A percentile compares a stretch with the other conserved stretches of the same genome.
These are phyloP conservation scores for Gossypium turneri DNA, from an alignment of 345 rosid genomes.

Conservation along the genomic window DNA sequence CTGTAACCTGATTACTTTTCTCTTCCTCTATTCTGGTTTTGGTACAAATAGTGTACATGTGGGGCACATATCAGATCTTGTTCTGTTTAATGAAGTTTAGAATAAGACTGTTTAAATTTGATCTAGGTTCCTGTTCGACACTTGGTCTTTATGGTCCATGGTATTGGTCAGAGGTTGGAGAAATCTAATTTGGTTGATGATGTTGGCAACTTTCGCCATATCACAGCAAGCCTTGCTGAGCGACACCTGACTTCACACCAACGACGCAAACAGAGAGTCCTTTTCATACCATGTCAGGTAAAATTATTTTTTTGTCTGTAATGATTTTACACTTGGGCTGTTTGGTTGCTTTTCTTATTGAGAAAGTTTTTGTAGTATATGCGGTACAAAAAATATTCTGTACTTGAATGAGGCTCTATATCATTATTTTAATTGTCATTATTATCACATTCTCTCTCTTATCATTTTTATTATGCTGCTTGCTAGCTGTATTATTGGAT, in stretches of 20 bases:
- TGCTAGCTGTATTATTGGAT: neutral
- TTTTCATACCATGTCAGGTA: conserved; percentile 97
- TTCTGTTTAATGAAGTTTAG: neutral
- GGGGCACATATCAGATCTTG: neutral
- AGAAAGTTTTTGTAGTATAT: neutral
- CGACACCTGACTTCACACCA: conserved; percentile 74
- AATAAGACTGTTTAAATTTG: conserved; percentile 23
- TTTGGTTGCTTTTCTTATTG: neutral
- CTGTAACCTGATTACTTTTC: neutral
- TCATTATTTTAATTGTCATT: neutral
- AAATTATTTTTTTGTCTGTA: conserved; percentile 3
- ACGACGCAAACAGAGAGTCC: conserved; percentile 70
- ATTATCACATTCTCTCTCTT: neutral
- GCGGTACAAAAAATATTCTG: neutral
- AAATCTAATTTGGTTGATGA: conserved; percentile 98
- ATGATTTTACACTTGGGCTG: neutral
- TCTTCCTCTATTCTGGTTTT: conserved; percentile 6
- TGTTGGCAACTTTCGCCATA: conserved; percentile 79
- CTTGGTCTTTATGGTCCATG: conserved; percentile 97
- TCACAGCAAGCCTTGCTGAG: conserved; percentile 74
- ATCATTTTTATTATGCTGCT: neutral
- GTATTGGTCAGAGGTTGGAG: conserved; percentile 97
- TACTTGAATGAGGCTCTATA: neutral
- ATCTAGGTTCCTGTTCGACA: conserved; percentile 91
- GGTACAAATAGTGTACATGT: neutral